phyloP scores from a whole-genome alignment of 2,329 filamentous ascomycete genomes.

The Colletotrichum sp. region DNA sequence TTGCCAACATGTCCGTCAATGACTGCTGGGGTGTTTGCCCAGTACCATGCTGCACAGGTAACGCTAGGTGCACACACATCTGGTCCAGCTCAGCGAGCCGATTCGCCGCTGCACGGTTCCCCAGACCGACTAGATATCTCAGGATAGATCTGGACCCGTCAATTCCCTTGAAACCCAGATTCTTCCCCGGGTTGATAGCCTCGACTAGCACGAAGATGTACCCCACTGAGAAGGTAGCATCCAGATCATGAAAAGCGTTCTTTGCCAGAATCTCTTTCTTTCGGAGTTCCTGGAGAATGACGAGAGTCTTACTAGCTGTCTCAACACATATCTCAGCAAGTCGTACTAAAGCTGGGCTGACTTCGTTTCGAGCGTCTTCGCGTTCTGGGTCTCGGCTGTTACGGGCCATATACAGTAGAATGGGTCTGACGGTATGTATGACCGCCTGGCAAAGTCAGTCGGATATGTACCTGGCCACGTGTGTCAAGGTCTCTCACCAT shows the following conservation, averaged over 20 bases:
- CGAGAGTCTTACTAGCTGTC: constrained; percentile 10
- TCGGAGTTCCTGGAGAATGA: neutral
- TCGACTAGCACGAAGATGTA: constrained; percentile 17
- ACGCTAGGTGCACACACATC: constrained; percentile 9
- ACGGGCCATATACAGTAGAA: constrained; percentile 9
- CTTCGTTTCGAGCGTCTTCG: neutral
- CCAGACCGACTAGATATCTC: neutral
- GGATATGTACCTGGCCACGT: accelerated
- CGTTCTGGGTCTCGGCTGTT: neutral
- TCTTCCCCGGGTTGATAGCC: constrained; percentile 4
- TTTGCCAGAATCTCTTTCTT: constrained; percentile 2
- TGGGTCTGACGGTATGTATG: constrained; percentile 10
- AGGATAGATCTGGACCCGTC: constrained; percentile 1
- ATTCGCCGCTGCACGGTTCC: constrained; percentile 7
- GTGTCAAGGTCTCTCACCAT: neutral
- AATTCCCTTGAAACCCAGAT: neutral
- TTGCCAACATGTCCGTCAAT: neutral
- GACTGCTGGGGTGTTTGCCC: neutral
- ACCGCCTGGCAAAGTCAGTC: neutral
- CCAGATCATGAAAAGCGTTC: constrained; percentile 9
- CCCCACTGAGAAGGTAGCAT: constrained; percentile 6
- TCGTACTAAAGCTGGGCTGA: neutral
- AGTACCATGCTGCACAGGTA: neutral
- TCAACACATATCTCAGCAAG: constrained; percentile 15
- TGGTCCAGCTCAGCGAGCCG: constrained; percentile 10